Conservation (phyloP, 805 yeast genomes). For the Isabelozyma pseudorhagii region DNA sequence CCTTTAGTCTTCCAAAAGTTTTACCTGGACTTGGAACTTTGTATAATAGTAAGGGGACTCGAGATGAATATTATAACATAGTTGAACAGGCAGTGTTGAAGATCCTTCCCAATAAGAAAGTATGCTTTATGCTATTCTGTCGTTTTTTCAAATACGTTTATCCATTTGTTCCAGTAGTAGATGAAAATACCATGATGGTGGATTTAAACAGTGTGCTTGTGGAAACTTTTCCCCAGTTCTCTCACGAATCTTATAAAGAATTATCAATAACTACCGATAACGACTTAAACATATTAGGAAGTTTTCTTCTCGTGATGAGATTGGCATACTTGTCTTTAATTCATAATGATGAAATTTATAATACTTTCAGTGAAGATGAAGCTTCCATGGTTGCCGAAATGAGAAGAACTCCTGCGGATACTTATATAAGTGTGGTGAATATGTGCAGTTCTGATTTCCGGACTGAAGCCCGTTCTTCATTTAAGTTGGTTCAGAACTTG, state of each 20-base stretch:
- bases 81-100: conserved; percentile 25
- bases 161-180: conserved; percentile 36
- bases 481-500: conserved; percentile 34
- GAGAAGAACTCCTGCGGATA: conserved; percentile 23
- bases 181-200: conserved; percentile 21
- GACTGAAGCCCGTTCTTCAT: conserved; percentile 26
- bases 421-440: conserved; percentile 26
- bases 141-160: conserved; percentile 37
- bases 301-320: conserved; percentile 25
- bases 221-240: conserved; percentile 17
- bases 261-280: conserved; percentile 24
- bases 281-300: conserved; percentile 29
- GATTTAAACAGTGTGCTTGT: conserved; percentile 23
- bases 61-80: conserved; percentile 21
- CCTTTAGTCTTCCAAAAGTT: conserved; percentile 6
- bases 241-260: conserved; percentile 13
- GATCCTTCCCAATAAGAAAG: conserved; percentile 27
- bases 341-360: conserved; percentile 27
- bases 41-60: conserved; percentile 13
- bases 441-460: conserved; percentile 33
- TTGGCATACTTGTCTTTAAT: conserved; percentile 38
- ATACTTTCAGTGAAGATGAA: conserved; percentile 26
- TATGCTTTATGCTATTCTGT: conserved; percentile 21
- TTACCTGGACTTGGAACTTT: conserved; percentile 21
- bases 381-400: conserved; percentile 25